phyloP scores from a whole-genome alignment of 2,329 filamentous ascomycete species.

The Davidsoniella neocaledoniae region DNA sequence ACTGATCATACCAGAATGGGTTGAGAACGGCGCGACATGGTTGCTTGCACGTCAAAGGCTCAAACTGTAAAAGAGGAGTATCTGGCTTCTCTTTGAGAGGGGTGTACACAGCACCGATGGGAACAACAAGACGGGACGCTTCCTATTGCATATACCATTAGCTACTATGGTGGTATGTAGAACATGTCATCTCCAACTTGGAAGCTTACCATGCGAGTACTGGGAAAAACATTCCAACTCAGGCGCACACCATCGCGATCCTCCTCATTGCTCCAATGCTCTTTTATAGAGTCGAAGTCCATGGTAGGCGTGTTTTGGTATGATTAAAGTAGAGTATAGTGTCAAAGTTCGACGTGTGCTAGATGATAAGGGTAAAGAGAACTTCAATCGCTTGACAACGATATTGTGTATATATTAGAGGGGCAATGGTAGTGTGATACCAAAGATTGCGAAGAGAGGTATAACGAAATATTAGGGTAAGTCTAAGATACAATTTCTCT shows the following conservation, averaged over 20 bases:
- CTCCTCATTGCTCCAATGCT: slow-evolving; percentile 92
- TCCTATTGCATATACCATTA: slow-evolving; percentile 36
- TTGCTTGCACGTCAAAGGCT: slow-evolving; percentile 90
- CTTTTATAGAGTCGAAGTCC: slow-evolving; percentile 88
- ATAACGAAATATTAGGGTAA: too few relatives aligned
- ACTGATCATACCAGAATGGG: slow-evolving; percentile 63
- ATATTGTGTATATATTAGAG: too few relatives aligned
- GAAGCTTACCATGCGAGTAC: slow-evolving; percentile 73
- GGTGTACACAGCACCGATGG: slow-evolving; percentile 90
- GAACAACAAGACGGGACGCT: slow-evolving; percentile 84
- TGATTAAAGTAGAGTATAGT: background rate
- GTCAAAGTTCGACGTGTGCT: background rate
- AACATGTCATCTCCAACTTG: slow-evolving; percentile 30
- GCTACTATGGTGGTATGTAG: background rate
- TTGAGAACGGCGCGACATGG: slow-evolving; percentile 93
- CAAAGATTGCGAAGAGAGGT: too few relatives aligned
- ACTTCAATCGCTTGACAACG: background rate
- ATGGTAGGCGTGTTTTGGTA: slow-evolving; percentile 27
- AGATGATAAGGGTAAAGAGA: background rate
- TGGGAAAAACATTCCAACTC: slow-evolving; percentile 98
- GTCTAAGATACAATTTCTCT: too few relatives aligned
- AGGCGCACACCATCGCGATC: slow-evolving; percentile 89
- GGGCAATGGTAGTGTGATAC: background rate
- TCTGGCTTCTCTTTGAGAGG: slow-evolving; percentile 89
- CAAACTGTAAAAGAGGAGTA: slow-evolving; percentile 79